phyloP scores from a whole-genome alignment of 306 rosid genomes.

The Cucurbita ficifolia region DNA sequence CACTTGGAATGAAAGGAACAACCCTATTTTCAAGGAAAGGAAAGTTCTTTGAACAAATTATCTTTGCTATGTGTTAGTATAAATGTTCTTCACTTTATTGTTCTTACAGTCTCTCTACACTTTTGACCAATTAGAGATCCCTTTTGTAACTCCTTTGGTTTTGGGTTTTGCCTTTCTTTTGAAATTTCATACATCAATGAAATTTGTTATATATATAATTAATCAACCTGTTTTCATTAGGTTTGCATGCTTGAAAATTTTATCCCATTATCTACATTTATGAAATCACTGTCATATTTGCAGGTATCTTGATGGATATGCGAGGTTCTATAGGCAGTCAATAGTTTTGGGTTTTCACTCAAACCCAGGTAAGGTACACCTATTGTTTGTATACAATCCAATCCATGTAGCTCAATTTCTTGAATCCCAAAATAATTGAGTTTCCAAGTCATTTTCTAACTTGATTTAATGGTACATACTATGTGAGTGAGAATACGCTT shows the following conservation, averaged over 20 bases:
- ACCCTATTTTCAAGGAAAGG: too few species aligned
- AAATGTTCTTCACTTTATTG: too few species aligned
- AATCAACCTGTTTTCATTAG: not conserved
- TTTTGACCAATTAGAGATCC: too few species aligned
- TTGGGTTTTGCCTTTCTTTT: too few species aligned
- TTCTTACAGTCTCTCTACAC: too few species aligned
- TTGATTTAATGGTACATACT: not conserved
- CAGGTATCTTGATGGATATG: slow-evolving; percentile 69
- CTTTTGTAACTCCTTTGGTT: too few species aligned
- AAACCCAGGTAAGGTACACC: slow-evolving; percentile 44
- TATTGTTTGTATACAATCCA: not conserved
- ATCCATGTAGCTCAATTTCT: not conserved
- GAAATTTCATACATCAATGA: too few species aligned
- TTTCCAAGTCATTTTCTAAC: not conserved
- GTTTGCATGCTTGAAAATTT: not conserved
- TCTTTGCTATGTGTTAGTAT: too few species aligned
- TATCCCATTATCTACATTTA: not conserved
- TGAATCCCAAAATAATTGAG: not conserved
- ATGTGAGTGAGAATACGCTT: not conserved
- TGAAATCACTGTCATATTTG: slow-evolving; percentile 5
- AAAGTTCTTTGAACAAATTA: too few species aligned
- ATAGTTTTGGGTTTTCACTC: slow-evolving; percentile 52
- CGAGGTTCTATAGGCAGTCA: slow-evolving; percentile 72
- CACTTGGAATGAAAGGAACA: too few species aligned
- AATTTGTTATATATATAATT: too few species aligned